Conservation (phyloP, 768 basidiomycete species). For the Trametes cinnabarina region DNA sequence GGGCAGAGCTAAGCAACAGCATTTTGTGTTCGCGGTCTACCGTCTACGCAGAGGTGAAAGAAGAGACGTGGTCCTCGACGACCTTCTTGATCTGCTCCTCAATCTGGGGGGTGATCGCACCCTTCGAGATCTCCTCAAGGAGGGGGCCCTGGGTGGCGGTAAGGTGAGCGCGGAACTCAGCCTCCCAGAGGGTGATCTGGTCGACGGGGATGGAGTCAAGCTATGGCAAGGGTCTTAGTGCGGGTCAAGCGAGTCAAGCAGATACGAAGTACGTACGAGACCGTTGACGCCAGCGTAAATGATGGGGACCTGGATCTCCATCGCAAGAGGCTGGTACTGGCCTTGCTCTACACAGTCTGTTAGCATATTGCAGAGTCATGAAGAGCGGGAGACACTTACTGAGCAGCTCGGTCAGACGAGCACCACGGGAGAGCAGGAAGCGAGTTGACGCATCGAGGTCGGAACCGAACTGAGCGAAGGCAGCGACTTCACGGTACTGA, state of each 20-base stretch:
- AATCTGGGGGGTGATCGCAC: slow-evolving; percentile 83
- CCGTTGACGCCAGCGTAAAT: slow-evolving; percentile 99
- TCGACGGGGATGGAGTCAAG: slow-evolving; percentile 96
- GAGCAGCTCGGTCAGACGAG: slow-evolving; percentile 94
- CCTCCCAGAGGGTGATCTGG: slow-evolving; percentile 91
- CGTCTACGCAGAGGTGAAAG: slow-evolving; percentile 52
- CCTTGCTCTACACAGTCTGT: slow-evolving; percentile 74
- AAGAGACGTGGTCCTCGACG: slow-evolving; percentile 83
- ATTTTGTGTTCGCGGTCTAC: slow-evolving; percentile 19
- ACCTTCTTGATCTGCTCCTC: slow-evolving; percentile 95
- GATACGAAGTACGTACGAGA: slow-evolving; percentile 57
- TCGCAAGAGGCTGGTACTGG: slow-evolving; percentile 93
- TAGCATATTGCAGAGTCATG: too few species aligned
- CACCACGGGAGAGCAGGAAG: slow-evolving; percentile 96
- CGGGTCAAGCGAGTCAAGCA: not conserved
- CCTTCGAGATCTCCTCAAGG: slow-evolving; percentile 81
- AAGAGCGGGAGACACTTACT: slow-evolving; percentile 53
- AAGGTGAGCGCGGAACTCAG: slow-evolving; percentile 87
- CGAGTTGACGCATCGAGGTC: slow-evolving; percentile 99
- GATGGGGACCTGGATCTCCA: slow-evolving; percentile 96
- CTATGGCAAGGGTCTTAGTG: slow-evolving; percentile 34
- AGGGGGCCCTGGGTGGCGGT: slow-evolving; percentile 68
- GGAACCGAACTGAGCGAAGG: slow-evolving; percentile 99
- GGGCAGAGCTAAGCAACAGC: slow-evolving; percentile 19
- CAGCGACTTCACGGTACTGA: slow-evolving; percentile 99